Evolutionary conservation across 179 eudicot genomes (phyloP), one percentile per base, ranked within the genome.

Genomic region (Actinidia arguta): DNA sequence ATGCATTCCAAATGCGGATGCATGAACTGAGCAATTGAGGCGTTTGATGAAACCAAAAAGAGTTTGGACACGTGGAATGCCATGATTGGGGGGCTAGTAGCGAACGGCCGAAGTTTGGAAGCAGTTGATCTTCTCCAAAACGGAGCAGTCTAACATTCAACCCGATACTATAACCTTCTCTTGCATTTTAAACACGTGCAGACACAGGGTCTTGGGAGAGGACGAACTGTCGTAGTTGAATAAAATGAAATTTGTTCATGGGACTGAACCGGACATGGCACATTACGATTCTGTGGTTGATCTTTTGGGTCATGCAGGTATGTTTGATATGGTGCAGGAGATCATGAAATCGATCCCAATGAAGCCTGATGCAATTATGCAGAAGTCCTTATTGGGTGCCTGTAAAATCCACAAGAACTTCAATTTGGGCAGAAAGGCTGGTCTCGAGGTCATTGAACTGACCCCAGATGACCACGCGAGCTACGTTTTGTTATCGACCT

Each of bases 251-350:
- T 10, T 8, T 10, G 64, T 8, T 52, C 73, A 83, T 54, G 80
- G 48, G 46, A 72, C 83, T 46, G 79, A 42, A 50, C 88, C 88
- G n/a, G 78, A 66, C 27, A 78, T 86, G 3, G 75, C 46, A 46
- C 88, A 86, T 77, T 86, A 86, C 6, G 86, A 86, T 27, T 86
- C 86, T 54, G 20, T 83, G 59, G 82, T 86, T 75, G 86, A 86
- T 86, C 83, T 86, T 27, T 76, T 80, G 27, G 85, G 88, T 20
- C 86, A 86, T 20, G 83, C 83, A 1, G 88, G 84, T 51, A 5
- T 61, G 56, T 83, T 83, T 22, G 78, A 83, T 50, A 52, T 80
- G 75, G 81, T 70, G 25, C 59, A 80, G 16, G 82, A 80, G 42
- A 61, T 83, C 69, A 61, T 83, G 62, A 22, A 77, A 52, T 31